These are phyloP conservation scores for Oryza officinalis DNA, from an alignment of 176 grass and related monocot genomes.

Conservation along the genomic window DNA sequence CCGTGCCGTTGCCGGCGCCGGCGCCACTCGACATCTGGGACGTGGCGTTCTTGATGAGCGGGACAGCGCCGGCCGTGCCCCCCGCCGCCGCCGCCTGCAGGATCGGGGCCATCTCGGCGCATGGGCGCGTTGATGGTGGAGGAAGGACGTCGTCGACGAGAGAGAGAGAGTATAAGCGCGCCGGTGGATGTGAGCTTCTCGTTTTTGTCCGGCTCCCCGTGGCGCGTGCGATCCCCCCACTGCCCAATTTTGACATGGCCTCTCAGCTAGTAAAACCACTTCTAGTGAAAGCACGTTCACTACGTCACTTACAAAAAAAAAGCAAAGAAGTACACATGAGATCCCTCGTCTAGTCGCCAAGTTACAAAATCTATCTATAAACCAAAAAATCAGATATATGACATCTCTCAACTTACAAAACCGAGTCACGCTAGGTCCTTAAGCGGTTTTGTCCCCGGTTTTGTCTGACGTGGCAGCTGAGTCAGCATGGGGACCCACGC, in stretches of 20 bases:
- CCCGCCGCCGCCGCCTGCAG: conserved; percentile 11
- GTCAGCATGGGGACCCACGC: too few species aligned
- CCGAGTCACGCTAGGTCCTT: too few species aligned
- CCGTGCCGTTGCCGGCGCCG: neutral
- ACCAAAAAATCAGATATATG: too few species aligned
- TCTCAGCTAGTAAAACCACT: too few species aligned
- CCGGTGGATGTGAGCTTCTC: neutral
- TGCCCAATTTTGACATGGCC: neutral
- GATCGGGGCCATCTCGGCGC: conserved; percentile 19
- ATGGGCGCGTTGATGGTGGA: neutral
- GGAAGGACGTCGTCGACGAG: neutral
- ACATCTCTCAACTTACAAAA: too few species aligned
- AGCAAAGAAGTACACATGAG: too few species aligned
- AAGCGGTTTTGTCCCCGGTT: too few species aligned
- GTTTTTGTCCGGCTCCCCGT: conserved; percentile 30
- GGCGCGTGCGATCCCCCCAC: neutral
- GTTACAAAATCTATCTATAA: too few species aligned
- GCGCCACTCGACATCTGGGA: neutral
- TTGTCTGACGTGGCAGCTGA: too few species aligned
- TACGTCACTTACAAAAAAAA: too few species aligned
- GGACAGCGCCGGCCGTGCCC: conserved; percentile 5
- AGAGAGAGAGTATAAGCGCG: neutral
- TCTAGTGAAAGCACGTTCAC: too few species aligned
- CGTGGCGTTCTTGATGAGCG: conserved; percentile 28
- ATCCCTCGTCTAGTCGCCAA: too few species aligned